phyloP scores from a whole-genome alignment of 176 grass and related monocot species.

The Puya raimondii region DNA sequence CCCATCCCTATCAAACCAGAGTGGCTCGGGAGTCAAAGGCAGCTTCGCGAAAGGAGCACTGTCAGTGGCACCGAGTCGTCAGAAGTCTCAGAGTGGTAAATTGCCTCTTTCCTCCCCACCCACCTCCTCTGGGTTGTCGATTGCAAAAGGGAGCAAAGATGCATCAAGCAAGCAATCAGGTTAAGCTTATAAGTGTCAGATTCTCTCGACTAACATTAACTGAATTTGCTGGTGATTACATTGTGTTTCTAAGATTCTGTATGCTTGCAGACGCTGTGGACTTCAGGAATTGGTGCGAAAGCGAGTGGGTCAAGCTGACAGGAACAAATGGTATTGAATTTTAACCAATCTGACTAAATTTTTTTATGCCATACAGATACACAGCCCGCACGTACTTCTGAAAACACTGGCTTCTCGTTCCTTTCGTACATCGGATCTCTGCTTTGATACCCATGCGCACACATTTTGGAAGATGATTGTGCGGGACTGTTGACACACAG shows the following conservation, averaged over 20 bases:
- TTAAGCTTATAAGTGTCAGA: conserved; percentile 2
- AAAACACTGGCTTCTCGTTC: too few relatives aligned
- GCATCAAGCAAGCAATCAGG: conserved; percentile 64
- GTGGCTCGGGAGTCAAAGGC: conserved; percentile 27
- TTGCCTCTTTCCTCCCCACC: conserved; percentile 27
- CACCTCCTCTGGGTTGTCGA: conserved; percentile 7
- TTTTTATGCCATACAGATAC: not conserved
- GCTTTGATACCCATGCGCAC: too few relatives aligned
- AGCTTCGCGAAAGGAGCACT: conserved; percentile 39
- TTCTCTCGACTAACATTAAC: conserved; percentile 10
- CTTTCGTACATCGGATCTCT: too few relatives aligned
- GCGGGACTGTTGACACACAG: too few relatives aligned
- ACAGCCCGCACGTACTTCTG: too few relatives aligned
- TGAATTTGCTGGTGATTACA: conserved; percentile 2
- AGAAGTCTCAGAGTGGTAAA: conserved; percentile 41
- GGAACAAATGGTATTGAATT: conserved; percentile 66
- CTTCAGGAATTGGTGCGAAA: conserved; percentile 76
- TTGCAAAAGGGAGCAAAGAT: conserved; percentile 45
- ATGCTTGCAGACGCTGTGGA: conserved; percentile 77
- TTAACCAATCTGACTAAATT: conserved; percentile 13
- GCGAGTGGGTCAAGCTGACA: conserved; percentile 77
- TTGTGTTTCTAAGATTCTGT: conserved; percentile 23
- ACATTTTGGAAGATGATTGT: too few relatives aligned
- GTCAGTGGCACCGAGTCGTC: conserved; percentile 32
- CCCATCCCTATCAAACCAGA: conserved; percentile 45